These are phyloP conservation scores for Rhododendron simsii DNA, from an alignment of 148 eudicot genomes.

Conservation along the genomic window DNA sequence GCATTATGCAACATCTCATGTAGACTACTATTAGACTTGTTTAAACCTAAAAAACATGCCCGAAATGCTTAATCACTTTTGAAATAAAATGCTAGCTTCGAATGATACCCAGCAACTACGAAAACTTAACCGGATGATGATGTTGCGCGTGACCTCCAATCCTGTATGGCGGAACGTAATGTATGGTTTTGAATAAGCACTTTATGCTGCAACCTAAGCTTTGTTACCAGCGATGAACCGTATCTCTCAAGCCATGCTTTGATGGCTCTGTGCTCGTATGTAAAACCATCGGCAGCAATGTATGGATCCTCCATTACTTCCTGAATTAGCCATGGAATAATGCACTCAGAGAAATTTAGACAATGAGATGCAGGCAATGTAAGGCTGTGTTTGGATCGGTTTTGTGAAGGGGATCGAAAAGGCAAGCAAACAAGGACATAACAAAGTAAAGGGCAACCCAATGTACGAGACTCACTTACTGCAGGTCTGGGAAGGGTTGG, in stretches of 20 bases:
- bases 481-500: neutral
- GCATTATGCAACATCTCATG: no score
- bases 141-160: conserved; percentile 54
- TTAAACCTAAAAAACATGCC: no score
- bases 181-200: conserved; percentile 62
- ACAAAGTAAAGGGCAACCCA: neutral
- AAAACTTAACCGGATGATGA: conserved; percentile 19
- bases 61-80: neutral
- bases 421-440: neutral
- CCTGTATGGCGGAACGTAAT: conserved; percentile 68
- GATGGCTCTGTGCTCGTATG: conserved; percentile 87
- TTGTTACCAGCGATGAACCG: conserved; percentile 62
- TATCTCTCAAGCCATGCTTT: conserved; percentile 68
- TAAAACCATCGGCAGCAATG: conserved; percentile 83
- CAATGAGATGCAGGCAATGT: conserved; percentile 6
- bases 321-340: conserved; percentile 26
- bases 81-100: neutral
- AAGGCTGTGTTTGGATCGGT: neutral
- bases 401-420: neutral
- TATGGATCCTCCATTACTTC: conserved; percentile 84
- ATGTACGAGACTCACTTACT: neutral
- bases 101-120: no score
- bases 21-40: neutral
- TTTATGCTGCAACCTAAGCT: conserved; percentile 47
- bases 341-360: neutral